Evolutionary conservation across 2,329 filamentous ascomycete genomes (phyloP).

Genomic region (Fusarium sp.): DNA sequence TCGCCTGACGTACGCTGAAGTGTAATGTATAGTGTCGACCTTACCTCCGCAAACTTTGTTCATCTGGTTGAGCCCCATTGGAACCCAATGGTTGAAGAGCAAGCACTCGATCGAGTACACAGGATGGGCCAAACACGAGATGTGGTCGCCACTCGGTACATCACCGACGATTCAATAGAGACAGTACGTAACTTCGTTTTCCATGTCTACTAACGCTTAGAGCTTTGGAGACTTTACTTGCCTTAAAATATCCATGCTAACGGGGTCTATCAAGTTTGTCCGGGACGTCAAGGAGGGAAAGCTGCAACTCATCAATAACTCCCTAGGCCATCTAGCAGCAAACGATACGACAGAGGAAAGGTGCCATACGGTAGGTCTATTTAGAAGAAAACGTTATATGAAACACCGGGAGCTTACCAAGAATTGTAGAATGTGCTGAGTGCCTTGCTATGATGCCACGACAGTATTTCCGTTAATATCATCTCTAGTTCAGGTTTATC

Average conservation of each 20-base stretch:
- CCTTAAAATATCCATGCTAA: not conserved
- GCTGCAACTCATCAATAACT: not conserved
- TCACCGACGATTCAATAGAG: not conserved
- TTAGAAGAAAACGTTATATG: not conserved
- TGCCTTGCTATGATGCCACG: not conserved
- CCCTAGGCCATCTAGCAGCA: not conserved
- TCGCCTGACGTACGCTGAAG: not conserved
- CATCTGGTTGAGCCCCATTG: not conserved
- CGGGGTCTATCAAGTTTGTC: not conserved
- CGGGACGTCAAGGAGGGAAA: not conserved
- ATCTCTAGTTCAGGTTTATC: too few species aligned
- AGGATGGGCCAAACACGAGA: not conserved
- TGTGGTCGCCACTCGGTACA: rapidly evolving
- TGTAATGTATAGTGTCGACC: not conserved
- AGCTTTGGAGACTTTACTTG: not conserved
- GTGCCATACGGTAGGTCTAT: not conserved
- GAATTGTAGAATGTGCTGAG: not conserved
- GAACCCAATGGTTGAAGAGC: not conserved
- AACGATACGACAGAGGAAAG: rapidly evolving
- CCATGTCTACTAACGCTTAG: not conserved
- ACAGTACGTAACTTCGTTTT: not conserved
- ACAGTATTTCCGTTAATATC: too few species aligned
- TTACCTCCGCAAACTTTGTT: not conserved
- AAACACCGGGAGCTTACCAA: not conserved
- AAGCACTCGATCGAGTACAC: not conserved